Base-by-base conservation (phyloP, 202 grass and related monocot genomes). In the Schoenoplectus triqueter region DNA sequence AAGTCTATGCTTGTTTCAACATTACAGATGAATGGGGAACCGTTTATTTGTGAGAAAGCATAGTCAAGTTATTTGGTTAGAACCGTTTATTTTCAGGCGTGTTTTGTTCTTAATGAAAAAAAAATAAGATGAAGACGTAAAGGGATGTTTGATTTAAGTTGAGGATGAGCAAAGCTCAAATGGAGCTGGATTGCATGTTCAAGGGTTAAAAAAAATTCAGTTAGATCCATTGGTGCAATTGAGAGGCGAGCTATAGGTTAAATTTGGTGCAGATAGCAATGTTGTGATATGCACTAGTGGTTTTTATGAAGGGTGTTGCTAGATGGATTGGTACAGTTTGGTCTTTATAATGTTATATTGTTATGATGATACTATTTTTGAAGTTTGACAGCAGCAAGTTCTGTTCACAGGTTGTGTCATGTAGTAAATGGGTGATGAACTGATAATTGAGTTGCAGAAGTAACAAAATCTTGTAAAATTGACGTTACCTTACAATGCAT, bases 401-500 rank as follows among this genome's bases (percentile, higher is more conserved):
- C 4, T 69, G 66, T 46, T n/a, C 6, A 0, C 14, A 70, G 3
- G 41, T 6, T 45, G 14, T 69, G 13, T 31, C 31, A 31, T 31
- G 31, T 31, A 31, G 31, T 31, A 31, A 31, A 31, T 31, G 31
- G 31, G 31, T 31, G 31, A 31, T 31, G 31, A 31, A 31, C 31
- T 31, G 31, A 31, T 31, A 31, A 31, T 31, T 31, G 31, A 31
- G 31, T 31, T 31, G 31, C 31, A 31, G 1, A 31, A 31, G 31
- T 31, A 31, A 31, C 31, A 31, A 31, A 70, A 70, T 70, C 13
- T 70, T 40, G 67, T 46, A 45, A 45, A 69, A 67, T 2, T 70
- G 67, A 70, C 6, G 14, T 70, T 46, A 69, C 2, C 5, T 69
- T 11, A 69, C 66, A 69, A n/a, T 69, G 40, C 66, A 69, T 69